These are phyloP conservation scores for Voacanga thouarsii DNA, from an alignment of 257 asterid species.

Conservation along the genomic window DNA sequence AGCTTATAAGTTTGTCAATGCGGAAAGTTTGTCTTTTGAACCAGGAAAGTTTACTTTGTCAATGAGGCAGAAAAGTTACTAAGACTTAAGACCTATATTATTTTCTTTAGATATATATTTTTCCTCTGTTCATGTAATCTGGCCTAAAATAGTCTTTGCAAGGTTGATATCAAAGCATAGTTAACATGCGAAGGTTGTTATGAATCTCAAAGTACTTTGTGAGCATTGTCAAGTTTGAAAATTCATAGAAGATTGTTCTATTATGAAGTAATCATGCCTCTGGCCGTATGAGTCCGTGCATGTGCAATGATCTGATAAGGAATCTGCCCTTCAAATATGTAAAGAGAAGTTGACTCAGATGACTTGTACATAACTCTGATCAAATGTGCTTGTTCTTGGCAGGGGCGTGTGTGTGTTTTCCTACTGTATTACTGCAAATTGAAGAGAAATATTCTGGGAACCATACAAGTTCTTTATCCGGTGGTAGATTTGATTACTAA, in stretches of 20 bases:
- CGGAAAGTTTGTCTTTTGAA: too few species aligned
- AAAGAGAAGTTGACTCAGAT: neutral
- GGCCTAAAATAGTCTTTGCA: neutral
- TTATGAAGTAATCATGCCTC: neutral
- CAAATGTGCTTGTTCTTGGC: neutral
- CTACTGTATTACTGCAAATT: neutral
- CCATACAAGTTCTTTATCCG: too few species aligned
- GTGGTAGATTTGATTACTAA: neutral
- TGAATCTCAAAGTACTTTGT: neutral
- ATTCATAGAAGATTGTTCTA: neutral
- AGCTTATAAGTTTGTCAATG: too few species aligned
- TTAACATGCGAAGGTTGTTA: neutral
- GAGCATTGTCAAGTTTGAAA: neutral
- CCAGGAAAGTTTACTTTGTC: constrained; percentile 2
- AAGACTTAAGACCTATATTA: neutral
- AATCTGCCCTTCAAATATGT: neutral
- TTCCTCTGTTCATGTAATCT: neutral
- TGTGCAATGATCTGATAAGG: neutral
- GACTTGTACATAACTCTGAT: neutral
- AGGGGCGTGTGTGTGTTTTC: neutral
- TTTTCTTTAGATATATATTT: neutral
- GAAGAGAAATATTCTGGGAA: neutral
- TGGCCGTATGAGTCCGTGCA: neutral
- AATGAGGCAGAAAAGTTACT: too few species aligned
- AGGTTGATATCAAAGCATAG: neutral